A percentile compares a stretch with the other conserved stretches of the same genome.
These are phyloP conservation scores for Massarina eburnea DNA, from an alignment of 2,329 filamentous ascomycete genomes.

Conservation along the genomic window DNA sequence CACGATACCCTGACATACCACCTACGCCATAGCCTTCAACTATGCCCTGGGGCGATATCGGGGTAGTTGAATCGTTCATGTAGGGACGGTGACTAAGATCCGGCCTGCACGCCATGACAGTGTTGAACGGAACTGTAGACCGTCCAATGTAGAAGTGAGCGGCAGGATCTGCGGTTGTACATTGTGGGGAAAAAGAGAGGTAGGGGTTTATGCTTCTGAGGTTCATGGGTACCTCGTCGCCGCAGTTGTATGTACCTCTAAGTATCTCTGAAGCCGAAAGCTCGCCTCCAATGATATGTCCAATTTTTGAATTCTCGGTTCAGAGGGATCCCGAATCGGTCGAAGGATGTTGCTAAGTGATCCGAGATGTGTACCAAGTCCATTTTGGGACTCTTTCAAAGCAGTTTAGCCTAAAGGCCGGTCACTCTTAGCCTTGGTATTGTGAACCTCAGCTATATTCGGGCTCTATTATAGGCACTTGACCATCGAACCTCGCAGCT, in stretches of 20 bases:
- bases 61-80: not conserved
- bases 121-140: slow-evolving; percentile 17
- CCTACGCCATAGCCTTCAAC: slow-evolving; percentile 3
- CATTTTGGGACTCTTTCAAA: slow-evolving; percentile 19
- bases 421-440: slow-evolving; percentile 19
- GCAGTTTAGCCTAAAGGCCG: slow-evolving; percentile 30
- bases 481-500: not conserved
- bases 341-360: slow-evolving; percentile 18
- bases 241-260: slow-evolving; percentile 26
- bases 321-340: slow-evolving; percentile 16
- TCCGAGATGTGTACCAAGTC: slow-evolving; percentile 19
- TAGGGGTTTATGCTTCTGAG: slow-evolving; percentile 1
- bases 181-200: slow-evolving; percentile 31
- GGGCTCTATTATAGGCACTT: slow-evolving; percentile 20
- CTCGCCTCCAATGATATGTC: slow-evolving; percentile 22
- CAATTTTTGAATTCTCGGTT: slow-evolving; percentile 14
- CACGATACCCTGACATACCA: slow-evolving; percentile 6
- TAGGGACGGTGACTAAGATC: slow-evolving; percentile 21
- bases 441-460: slow-evolving; percentile 27
- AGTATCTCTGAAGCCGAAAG: slow-evolving; percentile 20
- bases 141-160: slow-evolving; percentile 22
- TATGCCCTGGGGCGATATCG: slow-evolving; percentile 1
- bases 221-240: slow-evolving; percentile 21
- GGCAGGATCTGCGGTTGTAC: slow-evolving; percentile 30
- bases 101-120: slow-evolving; percentile 18